phyloP scores from a whole-genome alignment of 495 filamentous ascomycete species.

The Aspergillus sparsus region DNA sequence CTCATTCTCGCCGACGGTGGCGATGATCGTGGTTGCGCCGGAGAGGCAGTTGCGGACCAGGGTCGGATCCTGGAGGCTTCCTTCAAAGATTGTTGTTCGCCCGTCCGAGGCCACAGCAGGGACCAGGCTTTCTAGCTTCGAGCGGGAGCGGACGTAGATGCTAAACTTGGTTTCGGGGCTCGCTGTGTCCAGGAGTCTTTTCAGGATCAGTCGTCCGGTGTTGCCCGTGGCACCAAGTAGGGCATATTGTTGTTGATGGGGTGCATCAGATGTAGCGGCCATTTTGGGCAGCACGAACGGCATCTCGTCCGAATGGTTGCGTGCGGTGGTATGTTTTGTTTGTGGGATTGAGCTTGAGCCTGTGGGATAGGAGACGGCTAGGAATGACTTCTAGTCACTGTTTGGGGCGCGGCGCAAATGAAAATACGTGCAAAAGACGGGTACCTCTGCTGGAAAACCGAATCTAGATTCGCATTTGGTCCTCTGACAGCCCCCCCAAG shows the following conservation, averaged over 20 bases:
- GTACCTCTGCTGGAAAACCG: no score
- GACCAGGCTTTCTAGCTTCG: not conserved
- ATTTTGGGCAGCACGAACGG: no score
- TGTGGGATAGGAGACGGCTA: no score
- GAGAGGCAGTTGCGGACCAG: not conserved
- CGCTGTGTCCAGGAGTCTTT: not conserved
- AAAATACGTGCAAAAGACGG: no score
- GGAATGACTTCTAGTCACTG: no score
- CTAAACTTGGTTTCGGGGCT: not conserved
- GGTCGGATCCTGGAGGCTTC: not conserved
- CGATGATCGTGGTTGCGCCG: not conserved
- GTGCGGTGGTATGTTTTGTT: no score
- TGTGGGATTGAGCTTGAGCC: no score
- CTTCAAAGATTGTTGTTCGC: not conserved
- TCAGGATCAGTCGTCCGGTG: not conserved
- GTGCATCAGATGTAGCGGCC: not conserved
- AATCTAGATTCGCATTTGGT: no score
- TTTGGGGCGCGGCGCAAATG: no score
- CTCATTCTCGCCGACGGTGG: constrained; percentile 1
- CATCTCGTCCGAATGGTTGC: no score
- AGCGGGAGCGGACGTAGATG: not conserved
- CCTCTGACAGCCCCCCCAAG: no score
- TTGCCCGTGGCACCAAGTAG: not conserved
- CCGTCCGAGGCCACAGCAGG: not conserved
- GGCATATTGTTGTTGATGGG: not conserved